Percentiles rank a stretch among this genome's conserved stretches.
phyloP scores from a whole-genome alignment of 805 yeast species.

The Nakazawaea pomicola region DNA sequence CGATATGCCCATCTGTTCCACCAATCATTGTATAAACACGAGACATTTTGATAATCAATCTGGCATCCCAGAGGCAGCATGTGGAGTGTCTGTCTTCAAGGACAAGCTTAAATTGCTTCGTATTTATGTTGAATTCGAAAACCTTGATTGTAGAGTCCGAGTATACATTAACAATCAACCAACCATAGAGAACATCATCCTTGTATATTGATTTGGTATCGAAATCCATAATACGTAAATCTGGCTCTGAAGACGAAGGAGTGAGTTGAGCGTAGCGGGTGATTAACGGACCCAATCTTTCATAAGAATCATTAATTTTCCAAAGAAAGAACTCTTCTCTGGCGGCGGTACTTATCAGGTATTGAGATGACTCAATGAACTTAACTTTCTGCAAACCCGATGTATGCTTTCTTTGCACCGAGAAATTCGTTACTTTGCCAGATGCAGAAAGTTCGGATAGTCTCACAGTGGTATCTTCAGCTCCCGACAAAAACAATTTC shows the following conservation, averaged over 20 bases:
- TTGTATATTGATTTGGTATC: constrained; percentile 38
- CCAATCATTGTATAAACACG: constrained; percentile 43
- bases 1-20: constrained; percentile 80
- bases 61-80: constrained; percentile 70
- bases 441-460: constrained; percentile 37
- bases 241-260: constrained; percentile 59
- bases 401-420: constrained; percentile 76
- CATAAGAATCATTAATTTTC: constrained; percentile 42
- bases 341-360: constrained; percentile 61
- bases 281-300: constrained; percentile 37
- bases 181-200: constrained; percentile 30
- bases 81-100: constrained; percentile 54
- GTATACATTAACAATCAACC: constrained; percentile 64
- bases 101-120: constrained; percentile 37
- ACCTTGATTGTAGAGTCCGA: constrained; percentile 77
- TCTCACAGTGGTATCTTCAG: constrained; percentile 82
- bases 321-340: constrained; percentile 86
- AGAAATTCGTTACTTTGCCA: constrained; percentile 42
- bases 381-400: constrained; percentile 81
- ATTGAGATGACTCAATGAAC: constrained; percentile 40
- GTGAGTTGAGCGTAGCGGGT: constrained; percentile 47
- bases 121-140: constrained; percentile 45
- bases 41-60: constrained; percentile 31
- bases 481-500: constrained; percentile 61
- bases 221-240: constrained; percentile 87